phyloP scores from a whole-genome alignment of 1,284 basidiomycete genomes.

The Flammula alnicola region DNA sequence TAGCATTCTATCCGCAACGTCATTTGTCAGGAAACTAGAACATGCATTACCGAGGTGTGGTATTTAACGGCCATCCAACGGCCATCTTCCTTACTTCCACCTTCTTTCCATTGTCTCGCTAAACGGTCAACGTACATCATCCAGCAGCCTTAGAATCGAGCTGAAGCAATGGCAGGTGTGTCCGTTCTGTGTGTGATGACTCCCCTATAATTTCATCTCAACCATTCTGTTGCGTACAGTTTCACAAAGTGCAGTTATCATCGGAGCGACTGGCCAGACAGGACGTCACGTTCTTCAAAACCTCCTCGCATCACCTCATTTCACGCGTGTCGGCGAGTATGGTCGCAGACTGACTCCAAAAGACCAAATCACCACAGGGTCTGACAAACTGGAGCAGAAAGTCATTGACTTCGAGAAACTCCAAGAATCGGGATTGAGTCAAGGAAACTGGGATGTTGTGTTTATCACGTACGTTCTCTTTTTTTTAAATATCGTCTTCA shows the following conservation, averaged over 20 bases:
- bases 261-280: slow-evolving; percentile 69
- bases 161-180: no score
- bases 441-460: slow-evolving; percentile 71
- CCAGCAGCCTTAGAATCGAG: no score
- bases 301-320: slow-evolving; percentile 57
- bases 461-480: slow-evolving; percentile 52
- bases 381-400: slow-evolving; percentile 62
- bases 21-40: no score
- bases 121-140: no score
- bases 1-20: no score
- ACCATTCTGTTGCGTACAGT: slow-evolving; percentile 3
- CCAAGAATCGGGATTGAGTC: slow-evolving; percentile 50
- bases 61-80: no score
- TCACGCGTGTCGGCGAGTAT: slow-evolving; percentile 64
- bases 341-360: slow-evolving; percentile 59
- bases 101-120: no score
- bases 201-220: no score
- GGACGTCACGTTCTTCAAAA: slow-evolving; percentile 61
- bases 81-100: no score
- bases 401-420: slow-evolving; percentile 71
- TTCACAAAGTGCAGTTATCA: slow-evolving; percentile 50
- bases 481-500: no score
- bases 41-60: no score
- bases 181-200: no score
- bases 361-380: slow-evolving; percentile 40